These are phyloP conservation scores for Globisporangium iwayamae DNA, from an alignment of 352 stramenopile genomes.

Conservation along the genomic window DNA sequence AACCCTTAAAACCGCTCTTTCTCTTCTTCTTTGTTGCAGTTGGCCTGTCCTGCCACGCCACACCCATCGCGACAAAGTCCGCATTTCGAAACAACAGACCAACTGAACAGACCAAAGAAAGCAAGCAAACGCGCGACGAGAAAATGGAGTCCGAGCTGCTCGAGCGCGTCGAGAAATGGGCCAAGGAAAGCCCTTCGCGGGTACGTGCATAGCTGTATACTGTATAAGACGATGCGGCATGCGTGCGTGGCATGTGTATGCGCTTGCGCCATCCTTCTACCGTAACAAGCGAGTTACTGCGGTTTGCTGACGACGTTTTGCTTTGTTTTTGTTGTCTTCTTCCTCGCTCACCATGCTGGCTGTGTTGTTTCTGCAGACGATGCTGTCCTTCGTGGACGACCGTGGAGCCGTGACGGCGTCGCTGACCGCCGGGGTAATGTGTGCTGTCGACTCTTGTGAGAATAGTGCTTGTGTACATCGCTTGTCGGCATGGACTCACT, in stretches of 20 bases:
- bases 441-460: background rate
- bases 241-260: background rate
- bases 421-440: constrained; percentile 50
- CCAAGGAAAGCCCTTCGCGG: constrained; percentile 61
- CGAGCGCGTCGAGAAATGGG: constrained; percentile 71
- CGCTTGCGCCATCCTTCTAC: background rate
- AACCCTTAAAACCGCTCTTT: background rate
- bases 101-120: background rate
- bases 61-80: background rate
- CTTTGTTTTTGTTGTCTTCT: constrained; percentile 3
- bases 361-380: constrained; percentile 32
- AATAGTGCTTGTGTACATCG: too few species aligned
- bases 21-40: background rate
- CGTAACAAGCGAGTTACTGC: too few species aligned
- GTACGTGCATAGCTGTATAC: constrained; percentile 20
- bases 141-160: constrained; percentile 72
- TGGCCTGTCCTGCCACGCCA: background rate
- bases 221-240: background rate
- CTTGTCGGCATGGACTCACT: constrained; percentile 6
- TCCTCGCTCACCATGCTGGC: constrained; percentile 7
- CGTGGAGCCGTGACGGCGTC: constrained; percentile 46
- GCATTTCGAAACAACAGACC: background rate
- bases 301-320: background rate
- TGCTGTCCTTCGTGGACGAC: constrained; percentile 80
- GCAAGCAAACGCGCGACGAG: background rate